Evolutionary conservation across 1,284 basidiomycete genomes (phyloP).

Genomic region (Rhodotorula sp.): DNA sequence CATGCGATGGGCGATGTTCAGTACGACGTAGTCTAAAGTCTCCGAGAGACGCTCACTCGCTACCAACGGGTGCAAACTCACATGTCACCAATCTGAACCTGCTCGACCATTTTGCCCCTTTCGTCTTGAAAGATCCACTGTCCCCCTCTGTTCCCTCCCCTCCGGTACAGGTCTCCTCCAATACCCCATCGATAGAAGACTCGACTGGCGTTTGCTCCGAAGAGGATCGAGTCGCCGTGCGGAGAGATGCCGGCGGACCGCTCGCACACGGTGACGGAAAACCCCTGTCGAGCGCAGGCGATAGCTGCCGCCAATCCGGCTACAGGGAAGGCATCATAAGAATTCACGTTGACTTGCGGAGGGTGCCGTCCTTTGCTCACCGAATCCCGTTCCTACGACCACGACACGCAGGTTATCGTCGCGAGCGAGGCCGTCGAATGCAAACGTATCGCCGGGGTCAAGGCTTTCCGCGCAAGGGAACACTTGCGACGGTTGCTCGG

Average conservation of each 20-base stretch:
- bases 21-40: no score
- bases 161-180: slow-evolving; percentile 18
- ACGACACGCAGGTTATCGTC: slow-evolving; percentile 1
- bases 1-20: no score
- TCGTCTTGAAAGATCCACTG: slow-evolving; percentile 21
- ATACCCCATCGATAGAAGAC: slow-evolving; percentile 26
- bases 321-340: not conserved
- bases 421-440: not conserved
- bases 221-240: slow-evolving; percentile 28
- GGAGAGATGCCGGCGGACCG: slow-evolving; percentile 11
- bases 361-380: not conserved
- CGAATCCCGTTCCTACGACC: slow-evolving; percentile 24
- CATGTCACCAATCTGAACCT: slow-evolving; percentile 10
- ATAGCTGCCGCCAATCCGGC: slow-evolving; percentile 28
- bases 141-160: slow-evolving; percentile 6
- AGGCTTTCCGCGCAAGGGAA: no score
- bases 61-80: not conserved
- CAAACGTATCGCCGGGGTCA: not conserved
- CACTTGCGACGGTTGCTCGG: no score
- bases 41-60: not conserved
- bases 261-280: slow-evolving; percentile 29
- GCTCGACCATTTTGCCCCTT: not conserved
- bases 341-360: no score
- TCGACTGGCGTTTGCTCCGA: slow-evolving; percentile 19
- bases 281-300: slow-evolving; percentile 32